Base-by-base conservation (phyloP, 2,329 filamentous ascomycete genomes). In the Scedosporium apiospermum region DNA sequence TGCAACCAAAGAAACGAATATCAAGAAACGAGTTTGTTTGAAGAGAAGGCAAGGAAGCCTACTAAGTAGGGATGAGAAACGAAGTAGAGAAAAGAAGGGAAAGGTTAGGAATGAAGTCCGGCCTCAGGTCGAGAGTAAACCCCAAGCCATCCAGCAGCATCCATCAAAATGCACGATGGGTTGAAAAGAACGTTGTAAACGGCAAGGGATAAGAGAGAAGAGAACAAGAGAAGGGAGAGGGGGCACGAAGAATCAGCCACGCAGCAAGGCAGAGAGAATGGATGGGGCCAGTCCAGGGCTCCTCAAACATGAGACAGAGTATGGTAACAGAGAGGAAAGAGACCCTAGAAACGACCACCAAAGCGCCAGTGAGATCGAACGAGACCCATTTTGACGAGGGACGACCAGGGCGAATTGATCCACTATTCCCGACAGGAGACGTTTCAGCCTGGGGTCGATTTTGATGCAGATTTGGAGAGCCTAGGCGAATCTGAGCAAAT, bases 361-460 rank as follows among this genome's bases (percentile, higher is more conserved):
- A 61, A 49, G 46, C 27, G 46, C 46, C 46, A 44, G 44, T 34
- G 18, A 14, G n/a, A 46, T 18, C 44, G 44, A 61, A 55, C 46
- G 60, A 61, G 60, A 61, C 23, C 49, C 49, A 18, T 53, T 53
- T 26, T 21, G 21, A 21, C 12, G 49, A 53, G 49, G 49, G 49
- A 53, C 6, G 18, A 53, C 49, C 21, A 53, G 49, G 23, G 12
- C 49, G 49, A 53, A 53, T 53, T 58, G 57, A 58, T 62, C 53
- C 61, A 58, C 61, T 34, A n/a, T 30, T 41, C 53, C 51, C 58
- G 61, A 62, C 61, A 62, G 41, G 12, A 62, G 61, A 18, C 12
- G 61, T 62, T 62, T 62, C 61, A 62, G 23, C 38, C 41, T 58
- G 51, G 51, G 49, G 7, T n/a, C 3, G 14, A 34, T 34, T 53